Evolutionary conservation across 2,329 filamentous ascomycete species (phyloP).

Genomic region (Didymella segeticola): DNA sequence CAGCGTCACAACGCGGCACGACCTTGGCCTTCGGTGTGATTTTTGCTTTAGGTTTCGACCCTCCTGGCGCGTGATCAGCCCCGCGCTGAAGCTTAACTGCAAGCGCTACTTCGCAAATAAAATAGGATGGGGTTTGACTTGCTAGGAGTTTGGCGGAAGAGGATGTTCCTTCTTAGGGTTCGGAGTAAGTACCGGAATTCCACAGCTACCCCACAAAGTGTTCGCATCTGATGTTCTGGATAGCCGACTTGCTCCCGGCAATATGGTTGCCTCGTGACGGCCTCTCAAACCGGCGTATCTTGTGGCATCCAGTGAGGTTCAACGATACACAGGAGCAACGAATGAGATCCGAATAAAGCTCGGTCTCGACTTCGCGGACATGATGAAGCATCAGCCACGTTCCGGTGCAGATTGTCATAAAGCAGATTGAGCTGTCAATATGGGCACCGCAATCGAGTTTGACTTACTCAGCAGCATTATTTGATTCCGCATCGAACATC

Average conservation of each 20-base stretch:
- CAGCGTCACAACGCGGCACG: too few species aligned
- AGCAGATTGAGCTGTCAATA: not conserved
- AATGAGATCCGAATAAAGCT: not conserved
- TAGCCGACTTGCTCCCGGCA: slow-evolving; percentile 11
- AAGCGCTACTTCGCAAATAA: too few species aligned
- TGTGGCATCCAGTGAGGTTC: not conserved
- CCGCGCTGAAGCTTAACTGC: too few species aligned
- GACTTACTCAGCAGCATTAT: not conserved
- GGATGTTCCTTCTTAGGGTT: not conserved
- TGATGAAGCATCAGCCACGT: not conserved
- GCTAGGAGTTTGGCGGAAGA: too few species aligned
- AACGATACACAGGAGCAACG: not conserved
- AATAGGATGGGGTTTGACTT: too few species aligned
- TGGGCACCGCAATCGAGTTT: not conserved
- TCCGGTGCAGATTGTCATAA: not conserved
- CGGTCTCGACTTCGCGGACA: not conserved
- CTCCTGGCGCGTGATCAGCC: too few species aligned
- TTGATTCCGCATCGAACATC: too few species aligned
- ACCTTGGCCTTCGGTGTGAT: too few species aligned
- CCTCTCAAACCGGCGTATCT: not conserved
- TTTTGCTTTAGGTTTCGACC: too few species aligned
- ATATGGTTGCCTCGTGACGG: slow-evolving; percentile 2
- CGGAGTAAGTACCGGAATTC: not conserved
- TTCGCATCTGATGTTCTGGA: not conserved
- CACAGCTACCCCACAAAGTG: not conserved